Conservation (phyloP, 2,329 filamentous ascomycete genomes). For the Colletotrichum aenigma region DNA sequence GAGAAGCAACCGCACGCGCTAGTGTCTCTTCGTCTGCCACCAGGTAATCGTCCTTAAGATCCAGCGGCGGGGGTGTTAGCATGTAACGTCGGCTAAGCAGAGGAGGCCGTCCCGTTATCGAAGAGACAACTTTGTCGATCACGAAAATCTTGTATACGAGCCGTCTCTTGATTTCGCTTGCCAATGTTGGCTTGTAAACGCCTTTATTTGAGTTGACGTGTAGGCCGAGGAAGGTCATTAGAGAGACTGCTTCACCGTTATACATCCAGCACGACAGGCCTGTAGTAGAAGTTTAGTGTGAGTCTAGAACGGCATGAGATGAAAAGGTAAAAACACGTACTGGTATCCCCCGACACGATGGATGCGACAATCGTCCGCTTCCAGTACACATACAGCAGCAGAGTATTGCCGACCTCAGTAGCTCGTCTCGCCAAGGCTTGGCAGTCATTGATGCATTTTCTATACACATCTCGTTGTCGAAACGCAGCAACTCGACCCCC, state of each 20-base stretch:
- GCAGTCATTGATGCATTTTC: conserved; percentile 35
- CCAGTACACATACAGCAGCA: conserved; percentile 40
- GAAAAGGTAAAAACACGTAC: conserved; percentile 28
- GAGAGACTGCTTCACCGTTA: conserved; percentile 38
- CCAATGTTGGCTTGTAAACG: conserved; percentile 34
- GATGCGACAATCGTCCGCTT: conserved; percentile 40
- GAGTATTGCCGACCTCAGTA: conserved; percentile 33
- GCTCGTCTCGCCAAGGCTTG: conserved; percentile 32
- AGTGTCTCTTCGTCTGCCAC: conserved; percentile 47
- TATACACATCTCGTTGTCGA: conserved; percentile 26
- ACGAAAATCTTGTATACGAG: conserved; percentile 41
- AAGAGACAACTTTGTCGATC: conserved; percentile 54
- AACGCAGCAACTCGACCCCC: not conserved
- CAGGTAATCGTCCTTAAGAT: conserved; percentile 54
- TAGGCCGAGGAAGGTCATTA: conserved; percentile 39
- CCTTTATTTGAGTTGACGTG: conserved; percentile 29
- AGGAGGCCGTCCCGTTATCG: conserved; percentile 61
- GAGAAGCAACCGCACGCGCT: conserved; percentile 34
- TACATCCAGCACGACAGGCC: conserved; percentile 41
- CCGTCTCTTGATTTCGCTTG: conserved; percentile 37
- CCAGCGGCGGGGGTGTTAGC: conserved; percentile 56
- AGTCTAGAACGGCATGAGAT: accelerated
- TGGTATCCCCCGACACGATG: conserved; percentile 42
- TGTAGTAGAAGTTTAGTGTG: not conserved
- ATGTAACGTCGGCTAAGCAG: conserved; percentile 56